Percentiles rank a stretch among this genome's conserved stretches.
Evolutionary conservation across 352 stramenopile genomes (phyloP).

Genomic region (Achlya hypogyna): DNA sequence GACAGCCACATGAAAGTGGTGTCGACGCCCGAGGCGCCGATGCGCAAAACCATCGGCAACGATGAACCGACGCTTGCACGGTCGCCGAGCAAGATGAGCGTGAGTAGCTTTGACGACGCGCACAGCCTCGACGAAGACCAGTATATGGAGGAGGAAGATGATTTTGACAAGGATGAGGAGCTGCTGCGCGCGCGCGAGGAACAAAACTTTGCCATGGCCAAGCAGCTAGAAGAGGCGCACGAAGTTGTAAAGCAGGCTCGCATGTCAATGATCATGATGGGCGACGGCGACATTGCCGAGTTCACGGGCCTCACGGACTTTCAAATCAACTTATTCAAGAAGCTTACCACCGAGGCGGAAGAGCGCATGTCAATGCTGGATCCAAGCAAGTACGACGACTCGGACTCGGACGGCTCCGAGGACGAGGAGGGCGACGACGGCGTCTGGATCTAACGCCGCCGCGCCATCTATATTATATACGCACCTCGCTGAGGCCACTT

Average conservation of each 20-base stretch:
- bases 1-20: neutral
- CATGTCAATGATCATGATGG: slow-evolving; percentile 80
- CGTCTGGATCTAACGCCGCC: slow-evolving; percentile 64
- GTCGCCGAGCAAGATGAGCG: slow-evolving; percentile 1
- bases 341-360: slow-evolving; percentile 79
- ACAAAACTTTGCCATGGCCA: slow-evolving; percentile 77
- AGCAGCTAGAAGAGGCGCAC: slow-evolving; percentile 73
- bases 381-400: slow-evolving; percentile 68
- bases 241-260: slow-evolving; percentile 74
- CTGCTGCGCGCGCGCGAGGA: slow-evolving; percentile 70
- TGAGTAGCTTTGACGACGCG: slow-evolving; percentile 5
- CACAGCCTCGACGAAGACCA: slow-evolving; percentile 49
- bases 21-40: neutral
- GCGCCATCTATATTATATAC: neutral
- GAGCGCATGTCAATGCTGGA: slow-evolving; percentile 82
- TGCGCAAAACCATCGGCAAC: neutral
- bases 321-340: slow-evolving; percentile 89
- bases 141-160: slow-evolving; percentile 69
- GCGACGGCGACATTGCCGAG: slow-evolving; percentile 52
- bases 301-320: slow-evolving; percentile 59
- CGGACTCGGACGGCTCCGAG: slow-evolving; percentile 41
- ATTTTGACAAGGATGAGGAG: slow-evolving; percentile 58
- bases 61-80: neutral
- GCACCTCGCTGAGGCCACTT: no score
- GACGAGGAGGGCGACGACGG: slow-evolving; percentile 52